phyloP scores from a whole-genome alignment of 2,329 filamentous ascomycete species.

The Apiospora marii region DNA sequence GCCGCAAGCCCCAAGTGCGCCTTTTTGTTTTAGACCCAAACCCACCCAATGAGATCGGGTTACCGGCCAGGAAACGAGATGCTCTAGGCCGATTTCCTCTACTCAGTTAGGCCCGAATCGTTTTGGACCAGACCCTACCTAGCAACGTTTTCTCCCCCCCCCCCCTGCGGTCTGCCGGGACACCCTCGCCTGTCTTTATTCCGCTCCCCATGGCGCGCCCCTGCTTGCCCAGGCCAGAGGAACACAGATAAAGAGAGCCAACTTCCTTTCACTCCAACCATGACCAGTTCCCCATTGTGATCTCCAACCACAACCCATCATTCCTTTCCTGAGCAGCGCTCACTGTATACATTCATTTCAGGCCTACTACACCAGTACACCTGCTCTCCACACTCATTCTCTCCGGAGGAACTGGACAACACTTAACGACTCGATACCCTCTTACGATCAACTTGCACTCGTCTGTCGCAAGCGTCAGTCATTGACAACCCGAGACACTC shows the following conservation, averaged over 20 bases:
- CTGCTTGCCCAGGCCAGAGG: constrained; percentile 28
- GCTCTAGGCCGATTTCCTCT: constrained; percentile 18
- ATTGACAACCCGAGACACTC: constrained; percentile 19
- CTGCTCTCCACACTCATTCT: constrained; percentile 41
- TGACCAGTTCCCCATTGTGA: constrained; percentile 28
- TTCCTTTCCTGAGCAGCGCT: constrained; percentile 46
- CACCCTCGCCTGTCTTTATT: constrained; percentile 9
- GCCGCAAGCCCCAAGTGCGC: constrained; percentile 8
- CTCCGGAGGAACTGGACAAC: constrained; percentile 27
- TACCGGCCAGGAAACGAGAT: constrained; percentile 25
- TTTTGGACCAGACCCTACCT: neutral
- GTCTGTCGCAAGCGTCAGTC: constrained; percentile 1
- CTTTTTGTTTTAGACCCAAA: constrained; percentile 22
- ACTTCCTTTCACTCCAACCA: constrained; percentile 31
- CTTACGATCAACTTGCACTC: constrained; percentile 16
- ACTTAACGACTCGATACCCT: constrained; percentile 23
- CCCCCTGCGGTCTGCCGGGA: constrained; percentile 8
- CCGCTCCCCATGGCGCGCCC: constrained; percentile 23
- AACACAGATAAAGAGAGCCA: constrained; percentile 33
- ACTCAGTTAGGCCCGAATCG: constrained; percentile 16
- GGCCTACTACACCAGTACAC: constrained; percentile 16
- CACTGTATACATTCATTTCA: constrained; percentile 44
- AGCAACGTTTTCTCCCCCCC: neutral
- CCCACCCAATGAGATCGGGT: constrained; percentile 22
- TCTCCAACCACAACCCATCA: constrained; percentile 31